Conservation (phyloP, 768 basidiomycete genomes). For the Lactarius hengduanensis region DNA sequence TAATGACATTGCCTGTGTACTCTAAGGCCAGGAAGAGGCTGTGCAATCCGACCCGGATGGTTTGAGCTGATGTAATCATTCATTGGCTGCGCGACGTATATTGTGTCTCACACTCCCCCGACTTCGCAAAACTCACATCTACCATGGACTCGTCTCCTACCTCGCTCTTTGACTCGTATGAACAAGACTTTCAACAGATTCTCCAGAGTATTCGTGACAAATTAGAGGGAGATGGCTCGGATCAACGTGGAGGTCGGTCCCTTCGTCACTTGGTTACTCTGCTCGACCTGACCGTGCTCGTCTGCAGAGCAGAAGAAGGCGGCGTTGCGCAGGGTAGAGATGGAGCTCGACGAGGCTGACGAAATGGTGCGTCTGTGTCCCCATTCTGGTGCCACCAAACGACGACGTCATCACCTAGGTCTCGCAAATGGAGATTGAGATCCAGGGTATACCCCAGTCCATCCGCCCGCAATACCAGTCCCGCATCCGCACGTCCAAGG, state of each 20-base stretch:
- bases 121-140: neutral
- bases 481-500: slow-evolving; percentile 72
- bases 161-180: slow-evolving; percentile 86
- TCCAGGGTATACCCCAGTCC: slow-evolving; percentile 89
- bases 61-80: slow-evolving; percentile 7
- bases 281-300: neutral
- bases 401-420: slow-evolving; percentile 36
- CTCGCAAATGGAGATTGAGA: slow-evolving; percentile 99
- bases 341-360: slow-evolving; percentile 97
- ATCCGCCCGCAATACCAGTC: slow-evolving; percentile 73
- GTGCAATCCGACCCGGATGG: neutral
- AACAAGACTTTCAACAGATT: slow-evolving; percentile 87
- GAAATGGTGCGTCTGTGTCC: slow-evolving; percentile 69
- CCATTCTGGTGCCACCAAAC: too few relatives aligned
- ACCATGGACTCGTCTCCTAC: slow-evolving; percentile 82
- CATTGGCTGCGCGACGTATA: neutral
- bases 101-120: neutral
- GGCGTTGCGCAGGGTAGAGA: slow-evolving; percentile 77
- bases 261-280: neutral
- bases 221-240: slow-evolving; percentile 66
- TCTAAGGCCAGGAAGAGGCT: neutral
- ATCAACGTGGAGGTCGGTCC: slow-evolving; percentile 65
- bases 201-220: slow-evolving; percentile 71
- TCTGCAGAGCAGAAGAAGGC: slow-evolving; percentile 75
- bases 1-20: slow-evolving; percentile 46